Percentiles rank a stretch among this genome's conserved stretches.
phyloP scores from a whole-genome alignment of 768 basidiomycete genomes.

The Leccinum fibrillosum region DNA sequence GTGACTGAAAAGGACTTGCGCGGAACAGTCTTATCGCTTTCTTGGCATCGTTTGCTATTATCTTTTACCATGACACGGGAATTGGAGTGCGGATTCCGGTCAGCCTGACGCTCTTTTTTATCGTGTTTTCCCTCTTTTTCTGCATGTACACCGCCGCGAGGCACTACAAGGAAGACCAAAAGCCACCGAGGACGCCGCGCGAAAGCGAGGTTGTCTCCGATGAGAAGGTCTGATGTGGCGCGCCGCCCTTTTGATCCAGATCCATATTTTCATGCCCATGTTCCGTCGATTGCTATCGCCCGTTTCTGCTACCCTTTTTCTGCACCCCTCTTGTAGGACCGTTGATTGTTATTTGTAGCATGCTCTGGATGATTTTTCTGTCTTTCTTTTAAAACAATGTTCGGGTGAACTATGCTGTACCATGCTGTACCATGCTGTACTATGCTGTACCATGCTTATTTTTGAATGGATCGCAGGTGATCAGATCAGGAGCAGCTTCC shows the following conservation, averaged over 20 bases:
- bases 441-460: background rate
- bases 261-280: background rate
- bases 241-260: background rate
- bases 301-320: background rate
- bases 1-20: background rate
- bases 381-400: background rate
- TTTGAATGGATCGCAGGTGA: slow-evolving; percentile 2
- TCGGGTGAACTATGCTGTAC: slow-evolving; percentile 3
- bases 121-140: slow-evolving; percentile 26
- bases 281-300: background rate
- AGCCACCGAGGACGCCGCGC: background rate
- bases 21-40: slow-evolving; percentile 34
- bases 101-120: slow-evolving; percentile 21
- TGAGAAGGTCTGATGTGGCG: slow-evolving; percentile 3
- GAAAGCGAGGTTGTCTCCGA: background rate
- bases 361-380: background rate
- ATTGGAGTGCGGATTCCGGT: slow-evolving; percentile 26
- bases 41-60: slow-evolving; percentile 27
- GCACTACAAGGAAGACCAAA: slow-evolving; percentile 14
- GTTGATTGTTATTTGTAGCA: background rate
- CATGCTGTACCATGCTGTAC: too few relatives aligned
- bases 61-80: slow-evolving; percentile 29
- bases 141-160: slow-evolving; percentile 27
- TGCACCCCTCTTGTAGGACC: background rate
- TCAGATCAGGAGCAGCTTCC: background rate